Conservation (phyloP, 257 asterid species). For the Dorcoceras hygrometricum region DNA sequence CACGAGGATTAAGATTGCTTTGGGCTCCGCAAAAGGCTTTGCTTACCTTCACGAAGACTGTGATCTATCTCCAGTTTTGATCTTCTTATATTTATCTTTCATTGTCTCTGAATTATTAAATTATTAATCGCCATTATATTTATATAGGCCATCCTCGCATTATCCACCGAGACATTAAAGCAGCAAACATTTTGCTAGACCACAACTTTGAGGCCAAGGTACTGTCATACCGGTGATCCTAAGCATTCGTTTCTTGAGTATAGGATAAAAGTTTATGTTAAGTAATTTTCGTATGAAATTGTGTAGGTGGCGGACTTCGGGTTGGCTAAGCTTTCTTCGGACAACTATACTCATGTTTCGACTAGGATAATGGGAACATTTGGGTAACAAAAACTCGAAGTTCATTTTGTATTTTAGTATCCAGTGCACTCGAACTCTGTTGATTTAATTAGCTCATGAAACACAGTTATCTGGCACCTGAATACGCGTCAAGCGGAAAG, state of each 20-base stretch:
- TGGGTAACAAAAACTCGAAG: constrained; percentile 41
- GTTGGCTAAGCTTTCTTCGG: constrained; percentile 77
- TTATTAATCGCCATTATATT: too few species aligned
- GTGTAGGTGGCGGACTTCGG: constrained; percentile 92
- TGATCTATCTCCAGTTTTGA: not conserved
- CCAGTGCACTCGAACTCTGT: too few species aligned
- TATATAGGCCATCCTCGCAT: constrained; percentile 86
- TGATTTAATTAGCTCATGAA: not conserved
- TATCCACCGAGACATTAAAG: constrained; percentile 85
- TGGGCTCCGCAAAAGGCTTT: constrained; percentile 61
- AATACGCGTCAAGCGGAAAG: constrained; percentile 91
- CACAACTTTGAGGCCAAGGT: constrained; percentile 77
- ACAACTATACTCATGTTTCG: constrained; percentile 78
- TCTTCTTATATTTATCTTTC: not conserved
- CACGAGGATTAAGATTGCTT: constrained; percentile 49
- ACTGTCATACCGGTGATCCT: not conserved
- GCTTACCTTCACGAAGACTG: constrained; percentile 76
- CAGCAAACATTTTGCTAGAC: constrained; percentile 76
- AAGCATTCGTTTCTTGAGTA: too few species aligned
- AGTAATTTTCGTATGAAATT: not conserved
- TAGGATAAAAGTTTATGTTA: too few species aligned
- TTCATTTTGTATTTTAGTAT: too few species aligned
- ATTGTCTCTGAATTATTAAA: not conserved
- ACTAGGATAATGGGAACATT: constrained; percentile 97
- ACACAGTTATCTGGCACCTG: constrained; percentile 81